phyloP scores from a whole-genome alignment of 345 rosid genomes.

The Eucalyptus paniculata region DNA sequence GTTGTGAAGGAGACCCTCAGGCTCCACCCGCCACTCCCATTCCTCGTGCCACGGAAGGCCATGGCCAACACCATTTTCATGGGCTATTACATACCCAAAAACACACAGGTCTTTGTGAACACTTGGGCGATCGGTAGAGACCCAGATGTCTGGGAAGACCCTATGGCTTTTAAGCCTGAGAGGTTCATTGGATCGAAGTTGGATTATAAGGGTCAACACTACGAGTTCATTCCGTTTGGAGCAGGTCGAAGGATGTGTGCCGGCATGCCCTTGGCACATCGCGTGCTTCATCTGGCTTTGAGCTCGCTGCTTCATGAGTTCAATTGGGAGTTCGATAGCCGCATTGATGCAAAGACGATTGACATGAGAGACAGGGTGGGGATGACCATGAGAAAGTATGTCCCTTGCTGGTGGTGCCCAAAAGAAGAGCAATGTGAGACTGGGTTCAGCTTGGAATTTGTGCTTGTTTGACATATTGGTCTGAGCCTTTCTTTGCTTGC shows the following conservation, averaged over 20 bases:
- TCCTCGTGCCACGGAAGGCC: conserved; percentile 38
- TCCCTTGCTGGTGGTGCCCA: conserved; percentile 17
- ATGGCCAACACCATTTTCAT: conserved; percentile 21
- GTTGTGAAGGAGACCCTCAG: too few species aligned
- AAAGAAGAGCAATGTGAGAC: background rate
- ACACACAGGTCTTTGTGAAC: conserved; percentile 40
- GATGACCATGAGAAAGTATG: conserved; percentile 6
- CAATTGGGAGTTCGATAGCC: conserved; percentile 19
- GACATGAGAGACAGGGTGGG: conserved; percentile 22
- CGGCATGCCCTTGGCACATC: conserved; percentile 18
- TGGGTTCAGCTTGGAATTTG: background rate
- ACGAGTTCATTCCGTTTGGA: conserved; percentile 16
- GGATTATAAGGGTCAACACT: conserved; percentile 19
- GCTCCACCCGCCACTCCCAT: conserved; percentile 45
- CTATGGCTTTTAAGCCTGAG: conserved; percentile 15
- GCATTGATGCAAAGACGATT: conserved; percentile 3
- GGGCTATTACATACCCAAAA: conserved; percentile 37
- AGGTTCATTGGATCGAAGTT: conserved; percentile 20
- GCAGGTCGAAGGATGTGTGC: conserved; percentile 34
- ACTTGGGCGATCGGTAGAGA: conserved; percentile 60
- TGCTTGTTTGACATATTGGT: background rate
- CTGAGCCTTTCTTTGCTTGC: background rate
- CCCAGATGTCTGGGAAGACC: conserved; percentile 34
- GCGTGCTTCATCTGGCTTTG: conserved; percentile 9
- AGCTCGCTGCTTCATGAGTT: conserved; percentile 28